Conservation (phyloP, 306 rosid genomes). For the Urtica urens region DNA sequence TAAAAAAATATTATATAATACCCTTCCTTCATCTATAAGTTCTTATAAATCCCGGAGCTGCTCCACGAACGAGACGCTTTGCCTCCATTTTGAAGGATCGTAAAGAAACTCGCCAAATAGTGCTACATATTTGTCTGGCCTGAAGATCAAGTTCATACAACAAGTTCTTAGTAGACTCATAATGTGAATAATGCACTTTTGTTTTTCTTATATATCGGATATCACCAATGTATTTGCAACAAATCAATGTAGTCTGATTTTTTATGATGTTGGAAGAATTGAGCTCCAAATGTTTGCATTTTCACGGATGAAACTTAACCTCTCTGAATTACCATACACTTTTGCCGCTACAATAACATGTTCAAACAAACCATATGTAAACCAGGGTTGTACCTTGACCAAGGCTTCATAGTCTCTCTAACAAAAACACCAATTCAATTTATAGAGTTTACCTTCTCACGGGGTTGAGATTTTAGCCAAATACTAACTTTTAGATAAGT, state of each 20-base stretch:
- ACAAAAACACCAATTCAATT: background rate
- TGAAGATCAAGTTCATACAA: conserved; percentile 13
- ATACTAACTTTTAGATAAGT: conserved; percentile 64
- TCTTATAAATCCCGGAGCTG: conserved; percentile 84
- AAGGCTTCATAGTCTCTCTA: no score
- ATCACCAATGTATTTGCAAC: conserved; percentile 92
- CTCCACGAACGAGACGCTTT: conserved; percentile 82
- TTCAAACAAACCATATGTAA: no score
- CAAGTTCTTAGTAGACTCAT: background rate
- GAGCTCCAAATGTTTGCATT: conserved; percentile 51
- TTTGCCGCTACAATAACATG: conserved; percentile 77
- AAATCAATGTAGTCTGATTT: conserved; percentile 89
- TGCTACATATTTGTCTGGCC: conserved; percentile 90
- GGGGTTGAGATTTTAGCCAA: conserved; percentile 79
- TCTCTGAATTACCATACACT: conserved; percentile 73
- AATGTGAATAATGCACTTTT: background rate
- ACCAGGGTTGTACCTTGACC: no score
- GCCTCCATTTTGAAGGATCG: conserved; percentile 77
- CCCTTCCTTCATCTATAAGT: conserved; percentile 89
- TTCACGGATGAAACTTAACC: conserved; percentile 48
- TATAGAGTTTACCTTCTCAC: conserved; percentile 64
- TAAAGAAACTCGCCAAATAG: conserved; percentile 50
- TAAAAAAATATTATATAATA: no score
- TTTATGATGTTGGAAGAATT: conserved; percentile 68
- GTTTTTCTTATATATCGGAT: background rate